Percentiles rank a stretch among this genome's conserved stretches.
Conservation (phyloP, 371 early-diverging fungal genomes). For the Haplosporangium sp. region DNA sequence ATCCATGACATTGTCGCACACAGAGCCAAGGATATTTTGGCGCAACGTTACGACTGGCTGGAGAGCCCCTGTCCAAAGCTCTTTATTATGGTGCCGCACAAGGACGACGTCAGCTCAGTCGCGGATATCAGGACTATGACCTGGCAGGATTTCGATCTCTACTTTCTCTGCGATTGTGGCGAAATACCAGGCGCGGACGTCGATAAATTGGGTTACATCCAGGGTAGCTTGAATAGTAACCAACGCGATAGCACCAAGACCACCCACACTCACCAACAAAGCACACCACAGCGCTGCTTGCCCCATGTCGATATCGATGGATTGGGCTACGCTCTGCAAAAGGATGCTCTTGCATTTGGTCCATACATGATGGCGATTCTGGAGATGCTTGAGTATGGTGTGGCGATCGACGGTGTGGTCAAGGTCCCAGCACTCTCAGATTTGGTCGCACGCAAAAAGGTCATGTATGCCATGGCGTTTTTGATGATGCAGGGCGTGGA, state of each 20-base stretch:
- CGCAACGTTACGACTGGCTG: conserved; percentile 31
- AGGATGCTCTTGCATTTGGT: conserved; percentile 19
- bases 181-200: conserved; percentile 10
- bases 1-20: conserved; percentile 24
- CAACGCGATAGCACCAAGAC: not conserved
- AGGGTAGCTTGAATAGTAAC: not conserved
- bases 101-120: conserved; percentile 2
- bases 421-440: conserved; percentile 14
- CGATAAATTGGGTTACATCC: not conserved
- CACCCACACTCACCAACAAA: no score
- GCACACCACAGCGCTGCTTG: no score
- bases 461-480: conserved; percentile 29
- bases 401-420: conserved; percentile 15
- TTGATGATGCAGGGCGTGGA: conserved; percentile 30
- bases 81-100: conserved; percentile 25
- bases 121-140: conserved; percentile 4
- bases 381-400: conserved; percentile 42
- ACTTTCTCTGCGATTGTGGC: conserved; percentile 44
- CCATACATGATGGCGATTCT: conserved; percentile 40
- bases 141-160: conserved; percentile 28
- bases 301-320: conserved; percentile 12
- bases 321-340: conserved; percentile 3
- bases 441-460: conserved; percentile 6
- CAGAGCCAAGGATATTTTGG: conserved; percentile 26
- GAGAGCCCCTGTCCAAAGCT: conserved; percentile 40